A percentile compares a stretch with the other conserved stretches of the same genome.
These are phyloP conservation scores for Yamadazyma atmosphaerica DNA, from an alignment of 1,139 yeast species.

Conservation along the genomic window DNA sequence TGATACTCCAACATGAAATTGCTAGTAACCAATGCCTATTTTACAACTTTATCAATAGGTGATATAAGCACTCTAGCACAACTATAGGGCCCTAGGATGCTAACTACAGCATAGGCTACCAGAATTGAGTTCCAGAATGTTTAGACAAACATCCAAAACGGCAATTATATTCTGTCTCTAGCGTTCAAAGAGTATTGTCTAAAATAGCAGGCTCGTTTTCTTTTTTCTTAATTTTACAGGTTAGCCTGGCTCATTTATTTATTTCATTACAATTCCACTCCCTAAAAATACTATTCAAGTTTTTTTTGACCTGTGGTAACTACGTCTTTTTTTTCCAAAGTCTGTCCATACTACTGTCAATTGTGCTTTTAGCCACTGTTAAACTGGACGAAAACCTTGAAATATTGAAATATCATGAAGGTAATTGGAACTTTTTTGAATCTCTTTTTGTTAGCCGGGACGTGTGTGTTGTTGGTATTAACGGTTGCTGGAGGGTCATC, in stretches of 20 bases:
- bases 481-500: conserved; percentile 68
- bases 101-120: no score
- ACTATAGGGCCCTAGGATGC: no score
- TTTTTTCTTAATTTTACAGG: conserved; percentile 3
- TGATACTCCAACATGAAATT: not conserved
- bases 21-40: not conserved
- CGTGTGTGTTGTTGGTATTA: conserved; percentile 59
- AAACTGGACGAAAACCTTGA: not conserved
- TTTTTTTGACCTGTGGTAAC: not conserved
- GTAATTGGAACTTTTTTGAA: conserved; percentile 35
- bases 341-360: not conserved
- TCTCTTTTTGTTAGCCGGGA: conserved; percentile 47
- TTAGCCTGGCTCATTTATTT: conserved; percentile 3
- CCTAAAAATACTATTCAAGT: conserved; percentile 2
- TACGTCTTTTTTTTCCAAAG: not conserved
- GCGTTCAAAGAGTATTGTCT: not conserved
- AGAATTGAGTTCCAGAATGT: conserved; percentile 5
- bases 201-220: not conserved
- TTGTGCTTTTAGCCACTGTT: not conserved
- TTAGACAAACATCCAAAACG: conserved; percentile 11
- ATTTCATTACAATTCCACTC: conserved; percentile 4
- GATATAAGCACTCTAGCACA: no score
- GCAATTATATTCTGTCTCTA: conserved; percentile 6
- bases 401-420: conserved; percentile 27
- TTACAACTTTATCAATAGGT: no score